Evolutionary conservation across 2,329 filamentous ascomycete genomes (phyloP), one percentile per base, ranked within the genome.

Genomic region (Sporothrix sp.): DNA sequence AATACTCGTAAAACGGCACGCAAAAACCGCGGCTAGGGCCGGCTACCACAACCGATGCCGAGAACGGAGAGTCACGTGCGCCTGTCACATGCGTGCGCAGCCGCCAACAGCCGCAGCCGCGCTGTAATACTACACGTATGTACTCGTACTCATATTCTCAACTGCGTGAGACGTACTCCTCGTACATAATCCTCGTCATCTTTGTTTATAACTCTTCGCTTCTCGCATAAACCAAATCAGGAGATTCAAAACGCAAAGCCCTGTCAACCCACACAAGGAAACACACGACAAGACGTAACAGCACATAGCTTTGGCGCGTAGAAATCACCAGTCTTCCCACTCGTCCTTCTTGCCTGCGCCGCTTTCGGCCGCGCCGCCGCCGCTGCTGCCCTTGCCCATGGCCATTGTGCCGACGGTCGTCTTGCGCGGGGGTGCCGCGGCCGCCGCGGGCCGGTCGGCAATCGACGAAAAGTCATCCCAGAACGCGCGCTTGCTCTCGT

Each of bases 391-490:
- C 67, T 75, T 78, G 30, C 74, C 74, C 75, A 81, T 79, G 18
- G 77, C 77, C 52, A 74, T 71, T 18, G 78, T 81, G 28, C 78
- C 78, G 54, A 81, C 77, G 2, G 76, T 69, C 59, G 55, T 53
- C 55, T 61, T 62, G 52, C 69, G 66, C 60, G 48, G 16, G 11
- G 52, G 33, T 8, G 37, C 47, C 76, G 71, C 68, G n/a, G n/a
- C n/a, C 82, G 63, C 54, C 68, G 65, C 21, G 2, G 40, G 35
- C 60, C 78, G 72, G 68, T 84, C 77, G 0, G 81, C 84, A 23
- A 84, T 66, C 25, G 77, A 79, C 0, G 88, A 84, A 67, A 97
- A 95, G 58, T 85, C 84, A 64, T 95, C 90, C 90, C 90, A 96
- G 68, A 95, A 95, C 58, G 86, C 84, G 63, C 84, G 84, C 67